Percentiles rank a stretch among this genome's conserved stretches.
phyloP scores from a whole-genome alignment of 306 rosid genomes.

The Lathyrus oleraceus region DNA sequence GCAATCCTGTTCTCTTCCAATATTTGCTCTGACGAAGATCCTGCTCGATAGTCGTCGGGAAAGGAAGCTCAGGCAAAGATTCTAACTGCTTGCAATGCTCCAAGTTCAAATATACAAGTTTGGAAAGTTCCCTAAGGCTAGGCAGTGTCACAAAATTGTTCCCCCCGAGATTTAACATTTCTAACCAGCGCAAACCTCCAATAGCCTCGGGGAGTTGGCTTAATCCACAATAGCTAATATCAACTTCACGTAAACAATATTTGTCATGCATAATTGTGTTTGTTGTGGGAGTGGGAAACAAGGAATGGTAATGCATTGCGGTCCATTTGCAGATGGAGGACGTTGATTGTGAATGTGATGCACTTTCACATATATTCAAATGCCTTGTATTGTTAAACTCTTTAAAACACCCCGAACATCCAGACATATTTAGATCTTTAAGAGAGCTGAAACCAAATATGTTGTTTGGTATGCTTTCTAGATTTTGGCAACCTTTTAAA shows the following conservation, averaged over 20 bases:
- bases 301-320: background rate
- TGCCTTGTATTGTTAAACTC: background rate
- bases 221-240: slow-evolving; percentile 14
- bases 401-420: background rate
- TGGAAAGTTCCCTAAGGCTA: background rate
- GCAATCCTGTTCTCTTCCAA: background rate
- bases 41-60: background rate
- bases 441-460: background rate
- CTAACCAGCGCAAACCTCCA: background rate
- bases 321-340: background rate
- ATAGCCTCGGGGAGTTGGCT: slow-evolving; percentile 1
- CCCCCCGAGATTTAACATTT: background rate
- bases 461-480: background rate
- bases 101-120: background rate
- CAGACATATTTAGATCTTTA: background rate
- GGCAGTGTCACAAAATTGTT: slow-evolving; percentile 3
- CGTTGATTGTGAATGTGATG: background rate
- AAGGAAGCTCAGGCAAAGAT: background rate
- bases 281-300: background rate
- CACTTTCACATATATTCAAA: background rate
- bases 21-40: background rate
- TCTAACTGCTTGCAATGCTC: background rate
- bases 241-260: background rate
- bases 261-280: background rate
- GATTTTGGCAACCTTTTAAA: background rate